These are phyloP conservation scores for Saturnispora kantuleensis DNA, from an alignment of 805 yeast species.

Conservation along the genomic window DNA sequence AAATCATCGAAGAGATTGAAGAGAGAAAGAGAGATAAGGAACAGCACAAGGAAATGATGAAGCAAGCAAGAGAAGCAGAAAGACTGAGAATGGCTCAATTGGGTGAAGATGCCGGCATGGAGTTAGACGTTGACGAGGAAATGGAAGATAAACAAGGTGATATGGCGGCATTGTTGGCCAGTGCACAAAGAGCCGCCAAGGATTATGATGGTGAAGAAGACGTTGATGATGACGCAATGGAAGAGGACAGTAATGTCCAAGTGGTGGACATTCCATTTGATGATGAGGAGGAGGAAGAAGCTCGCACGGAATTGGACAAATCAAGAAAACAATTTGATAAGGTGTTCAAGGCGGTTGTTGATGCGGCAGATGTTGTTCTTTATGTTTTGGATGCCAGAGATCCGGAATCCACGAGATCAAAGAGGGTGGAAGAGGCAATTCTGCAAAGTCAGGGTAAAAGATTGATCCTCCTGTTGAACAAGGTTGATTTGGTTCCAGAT, in stretches of 20 bases:
- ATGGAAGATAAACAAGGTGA: slow-evolving; percentile 33
- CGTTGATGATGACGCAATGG: slow-evolving; percentile 31
- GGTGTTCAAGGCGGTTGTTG: slow-evolving; percentile 87
- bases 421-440: slow-evolving; percentile 84
- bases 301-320: slow-evolving; percentile 47
- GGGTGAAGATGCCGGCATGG: slow-evolving; percentile 25
- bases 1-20: slow-evolving; percentile 65
- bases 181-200: slow-evolving; percentile 83
- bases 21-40: slow-evolving; percentile 43
- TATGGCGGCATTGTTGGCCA: slow-evolving; percentile 75
- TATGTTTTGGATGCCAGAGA: slow-evolving; percentile 97
- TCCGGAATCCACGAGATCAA: slow-evolving; percentile 90
- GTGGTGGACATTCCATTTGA: slow-evolving; percentile 32
- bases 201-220: slow-evolving; percentile 52
- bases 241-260: slow-evolving; percentile 31
- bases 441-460: slow-evolving; percentile 73
- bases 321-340: slow-evolving; percentile 90
- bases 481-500: slow-evolving; percentile 87
- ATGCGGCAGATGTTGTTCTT: slow-evolving; percentile 79
- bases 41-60: slow-evolving; percentile 44
- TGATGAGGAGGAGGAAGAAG: slow-evolving; percentile 22
- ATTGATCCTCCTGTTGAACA: slow-evolving; percentile 76
- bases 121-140: slow-evolving; percentile 28
- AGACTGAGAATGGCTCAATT: slow-evolving; percentile 1
- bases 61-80: slow-evolving; percentile 37